Conservation (phyloP, 1,139 yeast genomes). For the Candida neerlandica region DNA sequence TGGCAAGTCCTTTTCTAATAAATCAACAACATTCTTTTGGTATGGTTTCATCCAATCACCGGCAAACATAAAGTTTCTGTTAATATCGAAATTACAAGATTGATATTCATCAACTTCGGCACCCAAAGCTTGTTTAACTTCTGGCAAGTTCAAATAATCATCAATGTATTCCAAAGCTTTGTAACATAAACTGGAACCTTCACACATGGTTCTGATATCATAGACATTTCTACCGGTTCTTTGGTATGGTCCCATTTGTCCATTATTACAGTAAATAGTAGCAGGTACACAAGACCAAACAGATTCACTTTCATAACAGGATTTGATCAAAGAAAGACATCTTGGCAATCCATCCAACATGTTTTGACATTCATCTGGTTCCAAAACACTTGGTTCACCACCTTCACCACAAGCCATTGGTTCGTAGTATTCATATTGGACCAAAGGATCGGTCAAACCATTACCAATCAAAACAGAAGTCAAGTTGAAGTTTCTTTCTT, state of each 20-base stretch:
- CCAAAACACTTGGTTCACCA: conserved; percentile 80
- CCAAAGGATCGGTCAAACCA: conserved; percentile 91
- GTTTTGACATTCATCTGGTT: conserved; percentile 75
- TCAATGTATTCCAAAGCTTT: conserved; percentile 33
- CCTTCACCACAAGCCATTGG: conserved; percentile 98
- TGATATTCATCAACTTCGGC: conserved; percentile 86
- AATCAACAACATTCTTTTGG: conserved; percentile 62
- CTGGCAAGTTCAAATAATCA: conserved; percentile 38
- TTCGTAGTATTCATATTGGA: conserved; percentile 85
- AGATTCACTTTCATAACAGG: conserved; percentile 78
- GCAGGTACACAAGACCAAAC: conserved; percentile 96
- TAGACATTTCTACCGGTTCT: conserved; percentile 91
- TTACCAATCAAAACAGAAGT: conserved; percentile 92
- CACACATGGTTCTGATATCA: conserved; percentile 88
- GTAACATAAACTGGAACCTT: conserved; percentile 78
- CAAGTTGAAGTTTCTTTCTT: conserved; percentile 78
- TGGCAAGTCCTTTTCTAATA: conserved; percentile 62
- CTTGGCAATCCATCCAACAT: conserved; percentile 78
- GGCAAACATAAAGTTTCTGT: conserved; percentile 79
- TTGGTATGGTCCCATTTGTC: conserved; percentile 84
- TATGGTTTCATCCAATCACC: conserved; percentile 95
- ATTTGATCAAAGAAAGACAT: conserved; percentile 75
- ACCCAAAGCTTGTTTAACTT: conserved; percentile 74
- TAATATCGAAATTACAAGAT: conserved; percentile 83
- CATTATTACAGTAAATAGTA: conserved; percentile 85